Conservation (phyloP, 176 grass and related monocot genomes). For the Thinopyrum elongatum region DNA sequence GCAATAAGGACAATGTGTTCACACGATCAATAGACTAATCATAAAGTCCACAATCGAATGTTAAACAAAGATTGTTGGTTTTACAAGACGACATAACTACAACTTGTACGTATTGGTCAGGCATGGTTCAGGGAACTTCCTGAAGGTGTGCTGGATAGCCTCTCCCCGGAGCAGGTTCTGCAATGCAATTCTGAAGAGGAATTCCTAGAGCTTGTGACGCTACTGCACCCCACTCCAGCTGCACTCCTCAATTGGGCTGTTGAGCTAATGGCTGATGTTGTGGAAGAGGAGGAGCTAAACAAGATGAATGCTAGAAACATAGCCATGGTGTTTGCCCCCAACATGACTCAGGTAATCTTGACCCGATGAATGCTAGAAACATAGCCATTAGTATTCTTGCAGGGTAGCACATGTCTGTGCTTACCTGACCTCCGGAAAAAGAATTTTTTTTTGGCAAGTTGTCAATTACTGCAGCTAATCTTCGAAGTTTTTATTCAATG, state of each 20-base stretch:
- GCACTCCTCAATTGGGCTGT: slow-evolving; percentile 86
- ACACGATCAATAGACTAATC: neutral
- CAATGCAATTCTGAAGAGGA: slow-evolving; percentile 85
- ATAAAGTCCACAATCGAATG: neutral
- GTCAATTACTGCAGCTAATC: neutral
- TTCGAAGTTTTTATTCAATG: slow-evolving; percentile 30
- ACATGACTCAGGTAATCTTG: slow-evolving; percentile 97
- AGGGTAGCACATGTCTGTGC: neutral
- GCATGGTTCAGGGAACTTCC: slow-evolving; percentile 97
- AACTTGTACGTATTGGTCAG: slow-evolving; percentile 25
- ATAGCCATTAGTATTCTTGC: slow-evolving; percentile 43
- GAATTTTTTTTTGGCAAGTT: neutral
- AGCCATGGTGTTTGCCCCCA: slow-evolving; percentile 93
- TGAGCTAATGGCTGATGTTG: slow-evolving; percentile 87
- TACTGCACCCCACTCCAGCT: slow-evolving; percentile 61
- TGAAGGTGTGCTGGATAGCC: slow-evolving; percentile 78
- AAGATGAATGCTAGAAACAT: slow-evolving; percentile 99
- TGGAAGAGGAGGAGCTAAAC: slow-evolving; percentile 83
- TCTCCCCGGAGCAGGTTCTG: slow-evolving; percentile 83
- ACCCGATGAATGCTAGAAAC: slow-evolving; percentile 96
- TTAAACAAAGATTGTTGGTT: neutral
- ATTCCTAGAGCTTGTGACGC: slow-evolving; percentile 59
- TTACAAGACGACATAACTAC: neutral
- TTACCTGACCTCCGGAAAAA: neutral
- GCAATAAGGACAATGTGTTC: neutral